These are phyloP conservation scores for Moricandia arvensis DNA, from an alignment of 345 rosid species.

Conservation along the genomic window DNA sequence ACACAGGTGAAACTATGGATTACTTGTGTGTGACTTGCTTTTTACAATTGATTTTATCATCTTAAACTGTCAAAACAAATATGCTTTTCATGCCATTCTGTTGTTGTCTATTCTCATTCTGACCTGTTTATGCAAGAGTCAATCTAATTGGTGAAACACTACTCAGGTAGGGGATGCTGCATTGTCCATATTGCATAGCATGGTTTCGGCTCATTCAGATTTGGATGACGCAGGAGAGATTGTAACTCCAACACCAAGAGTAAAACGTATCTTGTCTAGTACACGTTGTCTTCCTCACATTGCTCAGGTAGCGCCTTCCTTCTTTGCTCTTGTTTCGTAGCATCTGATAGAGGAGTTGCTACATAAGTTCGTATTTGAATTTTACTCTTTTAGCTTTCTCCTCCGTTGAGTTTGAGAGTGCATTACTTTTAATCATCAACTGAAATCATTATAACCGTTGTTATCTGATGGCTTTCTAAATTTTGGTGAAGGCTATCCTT, in stretches of 20 bases:
- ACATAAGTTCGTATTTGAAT: slow-evolving; percentile 12
- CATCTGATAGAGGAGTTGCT: slow-evolving; percentile 10
- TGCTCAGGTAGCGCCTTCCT: slow-evolving; percentile 67
- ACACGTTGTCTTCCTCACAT: slow-evolving; percentile 96
- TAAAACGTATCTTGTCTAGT: slow-evolving; percentile 91
- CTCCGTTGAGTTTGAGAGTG: neutral
- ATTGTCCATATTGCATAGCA: slow-evolving; percentile 85
- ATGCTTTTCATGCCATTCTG: slow-evolving; percentile 6
- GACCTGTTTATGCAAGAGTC: slow-evolving; percentile 22
- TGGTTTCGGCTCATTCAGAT: slow-evolving; percentile 99
- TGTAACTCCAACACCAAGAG: slow-evolving; percentile 99
- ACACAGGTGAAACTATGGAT: slow-evolving; percentile 64
- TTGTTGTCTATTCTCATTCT: slow-evolving; percentile 7
- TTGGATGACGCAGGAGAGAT: slow-evolving; percentile 99
- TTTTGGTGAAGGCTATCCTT: slow-evolving; percentile 67
- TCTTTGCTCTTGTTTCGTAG: slow-evolving; percentile 3
- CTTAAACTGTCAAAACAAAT: neutral
- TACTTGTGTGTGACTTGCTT: slow-evolving; percentile 8
- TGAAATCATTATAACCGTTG: slow-evolving; percentile 5
- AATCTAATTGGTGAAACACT: slow-evolving; percentile 25
- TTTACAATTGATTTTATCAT: slow-evolving; percentile 11
- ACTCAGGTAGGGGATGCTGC: slow-evolving; percentile 92
- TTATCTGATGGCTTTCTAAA: slow-evolving; percentile 18
- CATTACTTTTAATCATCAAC: neutral
- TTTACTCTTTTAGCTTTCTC: neutral